phyloP scores from a whole-genome alignment of 148 eudicot genomes.

The Rhododendron griersonianum region DNA sequence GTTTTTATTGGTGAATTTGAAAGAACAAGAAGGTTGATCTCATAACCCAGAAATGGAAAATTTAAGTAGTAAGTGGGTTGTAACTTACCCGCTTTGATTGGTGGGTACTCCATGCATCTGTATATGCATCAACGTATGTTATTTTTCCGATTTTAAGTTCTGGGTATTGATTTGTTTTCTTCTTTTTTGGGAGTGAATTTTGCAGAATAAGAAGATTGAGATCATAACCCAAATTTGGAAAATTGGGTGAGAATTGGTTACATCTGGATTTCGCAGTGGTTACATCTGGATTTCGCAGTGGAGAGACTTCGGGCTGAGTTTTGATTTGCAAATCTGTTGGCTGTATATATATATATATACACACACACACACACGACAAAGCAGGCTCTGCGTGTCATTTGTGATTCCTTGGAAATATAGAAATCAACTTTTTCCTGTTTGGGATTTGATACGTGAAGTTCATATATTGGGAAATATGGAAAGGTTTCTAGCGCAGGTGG shows the following conservation, averaged over 20 bases:
- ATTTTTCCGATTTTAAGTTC: background rate
- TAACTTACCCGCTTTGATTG: background rate
- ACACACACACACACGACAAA: background rate
- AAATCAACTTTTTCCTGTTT: background rate
- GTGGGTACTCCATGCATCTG: background rate
- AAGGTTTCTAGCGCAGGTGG: slow-evolving; percentile 41
- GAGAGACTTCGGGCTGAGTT: slow-evolving; percentile 2
- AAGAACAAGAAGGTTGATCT: background rate
- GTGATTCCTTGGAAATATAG: background rate
- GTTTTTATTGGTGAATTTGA: background rate
- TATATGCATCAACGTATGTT: background rate
- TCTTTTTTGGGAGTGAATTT: background rate
- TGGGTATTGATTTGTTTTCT: background rate
- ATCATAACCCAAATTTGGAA: background rate
- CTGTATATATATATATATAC: background rate
- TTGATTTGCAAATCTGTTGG: background rate
- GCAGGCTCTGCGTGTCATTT: background rate
- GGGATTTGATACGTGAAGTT: slow-evolving; percentile 2
- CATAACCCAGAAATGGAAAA: background rate
- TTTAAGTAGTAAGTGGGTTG: background rate
- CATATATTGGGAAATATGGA: slow-evolving; percentile 25
- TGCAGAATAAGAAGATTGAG: slow-evolving; percentile 10
- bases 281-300: background rate
- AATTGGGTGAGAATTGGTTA: background rate
- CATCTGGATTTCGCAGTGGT: background rate